Evolutionary conservation across 169 alveolate genomes (phyloP).

Genomic region (Eimeria mitis): DNA sequence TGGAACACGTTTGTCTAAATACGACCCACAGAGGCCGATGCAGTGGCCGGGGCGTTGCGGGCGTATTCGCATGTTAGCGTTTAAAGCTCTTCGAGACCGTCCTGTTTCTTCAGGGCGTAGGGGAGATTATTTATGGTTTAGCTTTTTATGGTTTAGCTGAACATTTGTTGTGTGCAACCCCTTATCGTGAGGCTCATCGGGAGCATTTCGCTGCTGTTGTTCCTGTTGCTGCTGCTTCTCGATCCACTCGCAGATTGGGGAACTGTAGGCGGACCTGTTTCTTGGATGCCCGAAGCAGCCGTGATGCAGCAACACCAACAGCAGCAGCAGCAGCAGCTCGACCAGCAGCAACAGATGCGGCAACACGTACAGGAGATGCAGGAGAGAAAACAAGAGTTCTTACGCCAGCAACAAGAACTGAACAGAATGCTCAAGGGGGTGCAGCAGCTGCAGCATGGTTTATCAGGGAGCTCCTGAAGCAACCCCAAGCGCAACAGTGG

Average conservation of each 20-base stretch:
- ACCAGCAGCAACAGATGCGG: constrained; percentile 70
- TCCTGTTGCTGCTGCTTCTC: background rate
- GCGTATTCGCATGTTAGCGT: background rate
- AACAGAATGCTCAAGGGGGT: constrained; percentile 61
- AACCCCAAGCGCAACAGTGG: constrained; percentile 25
- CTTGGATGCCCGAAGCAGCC: constrained; percentile 53
- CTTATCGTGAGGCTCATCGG: background rate
- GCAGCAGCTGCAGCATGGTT: constrained; percentile 76
- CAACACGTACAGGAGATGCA: constrained; percentile 74
- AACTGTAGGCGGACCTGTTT: constrained; percentile 14
- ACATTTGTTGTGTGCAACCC: background rate
- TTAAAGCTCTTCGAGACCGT: background rate
- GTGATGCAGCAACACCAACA: constrained; percentile 54
- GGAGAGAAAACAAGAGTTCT: constrained; percentile 60
- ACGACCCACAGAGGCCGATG: background rate
- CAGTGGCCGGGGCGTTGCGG: background rate
- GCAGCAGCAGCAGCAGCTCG: constrained; percentile 61
- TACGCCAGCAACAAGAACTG: constrained; percentile 63
- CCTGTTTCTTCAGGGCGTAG: background rate
- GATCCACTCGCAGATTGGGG: constrained; percentile 32
- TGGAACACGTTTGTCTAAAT: background rate
- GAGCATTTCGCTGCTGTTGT: background rate
- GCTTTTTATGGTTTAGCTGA: background rate
- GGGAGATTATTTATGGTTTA: background rate
- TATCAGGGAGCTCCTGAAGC: constrained; percentile 72